Conservation (phyloP, 2,329 filamentous ascomycete species). For the Beauveria medogensis region DNA sequence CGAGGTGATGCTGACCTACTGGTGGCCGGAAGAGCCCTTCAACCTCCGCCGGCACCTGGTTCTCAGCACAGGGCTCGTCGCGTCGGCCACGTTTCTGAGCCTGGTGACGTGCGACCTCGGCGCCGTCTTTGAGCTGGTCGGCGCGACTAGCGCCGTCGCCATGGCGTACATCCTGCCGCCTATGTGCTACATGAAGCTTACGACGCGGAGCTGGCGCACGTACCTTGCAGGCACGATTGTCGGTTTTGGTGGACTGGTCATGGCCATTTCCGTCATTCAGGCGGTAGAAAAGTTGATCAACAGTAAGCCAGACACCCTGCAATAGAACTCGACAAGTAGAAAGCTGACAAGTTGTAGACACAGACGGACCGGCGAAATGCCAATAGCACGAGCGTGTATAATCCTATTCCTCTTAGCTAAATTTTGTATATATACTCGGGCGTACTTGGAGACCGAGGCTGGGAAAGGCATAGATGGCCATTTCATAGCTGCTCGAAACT, state of each 20-base stretch:
- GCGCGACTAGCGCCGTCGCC: constrained; percentile 87
- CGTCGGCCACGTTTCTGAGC: constrained; percentile 66
- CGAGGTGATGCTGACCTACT: constrained; percentile 91
- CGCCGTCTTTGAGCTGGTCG: constrained; percentile 90
- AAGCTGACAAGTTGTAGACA: constrained; percentile 10
- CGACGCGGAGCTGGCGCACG: constrained; percentile 65
- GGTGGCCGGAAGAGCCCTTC: constrained; percentile 61
- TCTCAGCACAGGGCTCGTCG: constrained; percentile 76
- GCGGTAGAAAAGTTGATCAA: constrained; percentile 59
- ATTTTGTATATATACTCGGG: neutral
- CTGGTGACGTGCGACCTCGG: constrained; percentile 89
- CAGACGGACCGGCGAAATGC: constrained; percentile 10
- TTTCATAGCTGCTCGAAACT: neutral
- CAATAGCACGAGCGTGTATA: neutral
- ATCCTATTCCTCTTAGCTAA: neutral
- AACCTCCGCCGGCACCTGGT: constrained; percentile 77
- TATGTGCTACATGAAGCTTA: constrained; percentile 89
- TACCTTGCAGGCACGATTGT: constrained; percentile 65
- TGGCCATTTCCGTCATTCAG: constrained; percentile 72
- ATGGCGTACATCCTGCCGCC: constrained; percentile 94
- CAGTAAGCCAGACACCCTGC: constrained; percentile 26
- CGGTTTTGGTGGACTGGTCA: constrained; percentile 69
- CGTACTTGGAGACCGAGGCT: neutral
- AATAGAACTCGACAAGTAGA: neutral
- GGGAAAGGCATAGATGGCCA: neutral